These are phyloP conservation scores for Botrytis paeoniae DNA, from an alignment of 2,329 filamentous ascomycete genomes.

Conservation along the genomic window DNA sequence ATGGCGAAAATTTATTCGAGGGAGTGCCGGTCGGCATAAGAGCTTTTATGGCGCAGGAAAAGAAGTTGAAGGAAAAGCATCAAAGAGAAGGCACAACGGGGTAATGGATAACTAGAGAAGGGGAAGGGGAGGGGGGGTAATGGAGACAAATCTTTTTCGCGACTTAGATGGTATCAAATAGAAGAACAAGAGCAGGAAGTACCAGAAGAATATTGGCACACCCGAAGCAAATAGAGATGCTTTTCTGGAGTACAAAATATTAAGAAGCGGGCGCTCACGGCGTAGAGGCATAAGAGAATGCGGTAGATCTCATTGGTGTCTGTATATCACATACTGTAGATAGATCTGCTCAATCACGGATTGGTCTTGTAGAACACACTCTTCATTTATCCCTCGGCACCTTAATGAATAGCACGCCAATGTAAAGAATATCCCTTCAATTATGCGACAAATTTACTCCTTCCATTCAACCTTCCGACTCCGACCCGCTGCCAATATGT, in stretches of 20 bases:
- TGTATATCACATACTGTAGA: neutral
- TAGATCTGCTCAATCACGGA: neutral
- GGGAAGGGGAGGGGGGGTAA: too few relatives aligned
- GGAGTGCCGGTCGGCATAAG: slow-evolving; percentile 87
- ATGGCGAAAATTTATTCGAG: slow-evolving; percentile 67
- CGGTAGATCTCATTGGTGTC: neutral
- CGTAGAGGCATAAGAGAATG: neutral
- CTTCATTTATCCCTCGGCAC: neutral
- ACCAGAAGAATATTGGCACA: neutral
- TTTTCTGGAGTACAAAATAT: neutral
- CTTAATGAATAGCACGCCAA: neutral
- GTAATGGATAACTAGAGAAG: neutral
- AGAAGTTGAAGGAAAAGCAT: slow-evolving; percentile 78
- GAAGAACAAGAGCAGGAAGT: neutral
- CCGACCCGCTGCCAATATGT: neutral
- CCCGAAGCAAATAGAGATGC: neutral
- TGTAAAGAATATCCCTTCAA: slow-evolving; percentile 10
- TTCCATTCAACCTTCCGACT: neutral
- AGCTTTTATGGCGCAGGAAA: slow-evolving; percentile 97
- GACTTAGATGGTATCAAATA: neutral
- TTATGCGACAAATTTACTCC: slow-evolving; percentile 13
- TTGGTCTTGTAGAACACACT: neutral
- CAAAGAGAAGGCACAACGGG: slow-evolving; percentile 46
- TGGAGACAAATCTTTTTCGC: neutral
- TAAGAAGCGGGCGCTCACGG: neutral